Evolutionary conservation across 2,329 filamentous ascomycete species (phyloP), one percentile per base, ranked within the genome.

Genomic region (Cladosporium sp.): DNA sequence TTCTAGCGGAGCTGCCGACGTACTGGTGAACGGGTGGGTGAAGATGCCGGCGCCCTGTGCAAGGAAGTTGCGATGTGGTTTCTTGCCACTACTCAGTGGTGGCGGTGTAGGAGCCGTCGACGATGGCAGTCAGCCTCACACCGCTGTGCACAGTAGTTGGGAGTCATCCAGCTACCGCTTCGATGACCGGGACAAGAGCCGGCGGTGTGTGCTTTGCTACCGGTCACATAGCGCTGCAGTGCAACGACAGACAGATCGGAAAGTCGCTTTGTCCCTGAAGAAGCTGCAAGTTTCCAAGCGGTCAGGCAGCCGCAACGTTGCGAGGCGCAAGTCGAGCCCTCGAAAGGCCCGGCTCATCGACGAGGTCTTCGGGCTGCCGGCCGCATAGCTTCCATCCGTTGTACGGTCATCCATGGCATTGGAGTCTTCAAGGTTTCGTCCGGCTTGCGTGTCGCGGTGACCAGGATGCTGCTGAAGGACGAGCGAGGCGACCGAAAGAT

Each of bases 131-230:
- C 31, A 26, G 31, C 31, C 29, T 53, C 61, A 63, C 61, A 63
- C 61, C 61, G 61, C 61, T n/a, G 61, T 53, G 60, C 29, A 31
- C 44, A 37, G 12, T 18, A 44, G 33, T 23, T 60, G 31, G 28
- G 52, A 55, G 52, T 55, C 52, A 55, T 55, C 29, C 52, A 31
- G 52, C 57, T 60, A 60, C 60, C 49, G 60, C 29, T 50, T 33
- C 58, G 26, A 21, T 49, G 21, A 31, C 37, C 58, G 52, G 28
- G 16, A 55, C 18, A 55, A 55, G 52, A 55, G 52, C 58, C 23
- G 35, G 61, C 61, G 61, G 61, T 63, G 50, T 62, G 59, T 35
- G 59, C 29, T 62, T 62, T 52, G 59, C 50, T 62, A 62, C 46
- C 29, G 50, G 46, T 62, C 59, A 53, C 59, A 61, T 50, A 35